A percentile compares a stretch with the other conserved stretches of the same genome.
Conservation (phyloP, 192 early-diverging fungal species). For the Podila epicladia region DNA sequence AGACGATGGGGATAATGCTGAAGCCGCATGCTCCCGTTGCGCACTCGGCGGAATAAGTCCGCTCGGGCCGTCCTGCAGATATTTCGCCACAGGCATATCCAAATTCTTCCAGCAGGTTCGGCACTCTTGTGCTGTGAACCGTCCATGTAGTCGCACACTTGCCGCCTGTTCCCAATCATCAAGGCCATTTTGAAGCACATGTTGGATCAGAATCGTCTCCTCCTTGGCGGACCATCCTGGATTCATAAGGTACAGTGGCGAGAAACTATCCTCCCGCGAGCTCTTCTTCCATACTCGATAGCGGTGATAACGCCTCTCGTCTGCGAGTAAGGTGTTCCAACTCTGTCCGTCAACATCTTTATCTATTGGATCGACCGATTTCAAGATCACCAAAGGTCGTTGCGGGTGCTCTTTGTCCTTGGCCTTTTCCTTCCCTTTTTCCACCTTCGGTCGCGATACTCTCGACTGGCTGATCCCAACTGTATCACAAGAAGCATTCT, state of each 20-base stretch:
- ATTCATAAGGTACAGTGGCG: constrained; percentile 29
- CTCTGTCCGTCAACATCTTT: constrained; percentile 10
- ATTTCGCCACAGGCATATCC: constrained; percentile 21
- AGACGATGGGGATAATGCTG: too few relatives aligned
- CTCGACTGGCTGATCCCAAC: too few relatives aligned
- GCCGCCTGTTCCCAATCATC: constrained; percentile 16
- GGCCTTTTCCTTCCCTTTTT: background rate
- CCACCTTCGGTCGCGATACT: background rate
- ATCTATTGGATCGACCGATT: constrained; percentile 8
- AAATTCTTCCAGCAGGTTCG: constrained; percentile 34
- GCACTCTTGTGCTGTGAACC: constrained; percentile 17
- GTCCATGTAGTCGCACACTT: background rate
- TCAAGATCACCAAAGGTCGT: background rate
- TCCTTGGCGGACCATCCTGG: constrained; percentile 41
- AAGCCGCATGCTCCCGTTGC: too few relatives aligned
- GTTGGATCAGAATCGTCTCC: constrained; percentile 25
- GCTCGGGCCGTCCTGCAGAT: background rate
- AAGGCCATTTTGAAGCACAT: constrained; percentile 27
- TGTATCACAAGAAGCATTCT: background rate
- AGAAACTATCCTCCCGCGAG: background rate
- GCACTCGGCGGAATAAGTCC: too few relatives aligned
- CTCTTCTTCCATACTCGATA: constrained; percentile 21
- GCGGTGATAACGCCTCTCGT: constrained; percentile 11
- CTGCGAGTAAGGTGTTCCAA: constrained; percentile 22
- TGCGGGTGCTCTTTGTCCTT: background rate